These are phyloP conservation scores for Neofusicoccum kwambonambiense DNA, from an alignment of 2,329 filamentous ascomycete species.

Conservation along the genomic window DNA sequence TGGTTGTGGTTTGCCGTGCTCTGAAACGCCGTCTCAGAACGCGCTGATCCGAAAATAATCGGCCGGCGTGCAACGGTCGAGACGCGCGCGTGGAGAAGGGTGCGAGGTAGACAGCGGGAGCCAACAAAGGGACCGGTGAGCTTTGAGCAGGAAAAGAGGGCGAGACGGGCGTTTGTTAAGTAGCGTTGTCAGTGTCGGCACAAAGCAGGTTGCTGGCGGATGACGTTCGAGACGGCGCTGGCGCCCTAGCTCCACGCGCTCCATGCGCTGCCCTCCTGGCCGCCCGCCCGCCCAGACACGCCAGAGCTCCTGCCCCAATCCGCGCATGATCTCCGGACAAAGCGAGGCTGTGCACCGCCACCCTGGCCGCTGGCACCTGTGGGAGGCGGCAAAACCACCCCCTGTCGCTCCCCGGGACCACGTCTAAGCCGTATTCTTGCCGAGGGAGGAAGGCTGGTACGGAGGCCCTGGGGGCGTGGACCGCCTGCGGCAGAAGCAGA, in stretches of 20 bases:
- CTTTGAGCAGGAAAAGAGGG: not conserved
- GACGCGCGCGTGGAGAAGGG: slow-evolving; percentile 3
- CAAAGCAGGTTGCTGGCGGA: slow-evolving; percentile 10
- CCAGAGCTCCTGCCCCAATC: not conserved
- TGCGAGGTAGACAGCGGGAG: not conserved
- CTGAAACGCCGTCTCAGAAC: slow-evolving; percentile 39
- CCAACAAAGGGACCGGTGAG: slow-evolving; percentile 5
- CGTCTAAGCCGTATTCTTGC: too few species aligned
- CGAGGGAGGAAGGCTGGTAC: too few species aligned
- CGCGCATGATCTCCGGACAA: not conserved
- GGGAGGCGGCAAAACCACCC: too few species aligned
- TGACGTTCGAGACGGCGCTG: not conserved
- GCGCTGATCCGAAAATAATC: slow-evolving; percentile 14
- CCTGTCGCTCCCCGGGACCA: too few species aligned
- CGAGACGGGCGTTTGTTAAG: not conserved
- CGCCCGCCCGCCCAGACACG: not conserved
- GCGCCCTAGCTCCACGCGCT: not conserved
- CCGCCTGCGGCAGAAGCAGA: too few species aligned
- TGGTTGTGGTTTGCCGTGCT: slow-evolving; percentile 30
- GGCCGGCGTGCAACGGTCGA: not conserved
- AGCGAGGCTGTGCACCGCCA: slow-evolving; percentile 1
- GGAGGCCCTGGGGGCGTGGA: too few species aligned
- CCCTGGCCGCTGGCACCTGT: not conserved
- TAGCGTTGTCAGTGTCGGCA: not conserved
- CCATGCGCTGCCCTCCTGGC: not conserved